Conservation (phyloP, 2,329 filamentous ascomycete genomes). For the Penicillium brevicompactum region DNA sequence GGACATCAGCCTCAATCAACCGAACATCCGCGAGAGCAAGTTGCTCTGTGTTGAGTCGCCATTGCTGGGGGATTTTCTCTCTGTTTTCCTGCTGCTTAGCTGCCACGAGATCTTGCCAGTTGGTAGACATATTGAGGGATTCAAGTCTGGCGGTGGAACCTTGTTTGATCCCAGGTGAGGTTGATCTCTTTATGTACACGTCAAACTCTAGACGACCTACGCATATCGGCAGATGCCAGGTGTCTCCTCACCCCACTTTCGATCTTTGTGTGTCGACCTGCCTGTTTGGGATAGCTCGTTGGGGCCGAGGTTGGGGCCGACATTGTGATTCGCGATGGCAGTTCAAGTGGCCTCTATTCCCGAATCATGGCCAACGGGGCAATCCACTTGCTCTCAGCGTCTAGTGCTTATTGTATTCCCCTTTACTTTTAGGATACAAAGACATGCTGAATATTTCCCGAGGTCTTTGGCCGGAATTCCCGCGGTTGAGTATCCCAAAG, state of each 20-base stretch:
- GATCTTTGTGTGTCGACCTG: slow-evolving; percentile 16
- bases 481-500: no score
- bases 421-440: no score
- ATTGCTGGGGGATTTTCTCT: slow-evolving; percentile 36
- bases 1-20: slow-evolving; percentile 24
- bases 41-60: slow-evolving; percentile 27
- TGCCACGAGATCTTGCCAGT: slow-evolving; percentile 25
- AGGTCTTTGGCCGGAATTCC: no score
- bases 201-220: neutral
- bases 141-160: no score
- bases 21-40: slow-evolving; percentile 3
- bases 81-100: slow-evolving; percentile 33
- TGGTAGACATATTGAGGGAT: slow-evolving; percentile 3
- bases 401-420: no score
- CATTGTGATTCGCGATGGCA: neutral
- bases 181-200: neutral
- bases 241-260: neutral
- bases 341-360: neutral
- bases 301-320: neutral
- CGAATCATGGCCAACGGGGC: no score
- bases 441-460: no score
- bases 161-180: no score
- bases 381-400: no score
- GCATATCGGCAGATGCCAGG: neutral
- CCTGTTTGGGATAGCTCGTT: slow-evolving; percentile 15